A percentile compares a stretch with the other conserved stretches of the same genome.
Evolutionary conservation across 228 moss, liverwort and hornwort genomes (phyloP).

Genomic region (Sphagnum fallax): DNA sequence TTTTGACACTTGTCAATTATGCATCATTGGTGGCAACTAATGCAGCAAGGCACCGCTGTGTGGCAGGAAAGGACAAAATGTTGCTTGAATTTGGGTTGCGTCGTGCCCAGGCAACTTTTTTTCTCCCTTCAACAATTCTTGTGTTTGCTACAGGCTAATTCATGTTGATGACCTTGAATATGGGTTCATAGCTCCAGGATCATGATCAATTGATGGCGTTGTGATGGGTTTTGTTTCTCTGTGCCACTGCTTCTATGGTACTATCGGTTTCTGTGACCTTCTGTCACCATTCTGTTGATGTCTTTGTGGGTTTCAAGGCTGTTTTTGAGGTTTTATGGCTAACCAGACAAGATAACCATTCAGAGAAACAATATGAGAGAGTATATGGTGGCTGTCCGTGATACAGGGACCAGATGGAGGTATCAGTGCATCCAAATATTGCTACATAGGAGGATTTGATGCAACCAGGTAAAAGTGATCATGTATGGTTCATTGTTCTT

Average conservation of each 20-base stretch:
- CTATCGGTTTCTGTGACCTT: no score
- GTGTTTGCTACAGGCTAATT: neutral
- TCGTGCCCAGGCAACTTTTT: constrained; percentile 74
- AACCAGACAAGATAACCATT: no score
- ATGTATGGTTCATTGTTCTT: no score
- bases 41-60: constrained; percentile 84
- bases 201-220: no score
- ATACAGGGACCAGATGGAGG: constrained; percentile 98
- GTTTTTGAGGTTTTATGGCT: no score
- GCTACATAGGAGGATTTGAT: constrained; percentile 97
- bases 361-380: no score
- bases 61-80: constrained; percentile 80
- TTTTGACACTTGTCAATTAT: constrained; percentile 92
- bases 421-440: constrained; percentile 93
- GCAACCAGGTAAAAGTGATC: constrained; percentile 85
- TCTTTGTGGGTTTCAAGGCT: no score
- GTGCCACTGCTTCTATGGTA: no score
- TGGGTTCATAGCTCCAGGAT: no score
- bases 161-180: neutral
- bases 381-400: constrained; percentile 88
- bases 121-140: neutral
- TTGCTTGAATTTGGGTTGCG: constrained; percentile 91
- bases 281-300: no score
- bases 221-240: no score
- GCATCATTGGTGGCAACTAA: constrained; percentile 94